phyloP scores from a whole-genome alignment of 495 filamentous ascomycete genomes.

The Eremomyces bilateralis region DNA sequence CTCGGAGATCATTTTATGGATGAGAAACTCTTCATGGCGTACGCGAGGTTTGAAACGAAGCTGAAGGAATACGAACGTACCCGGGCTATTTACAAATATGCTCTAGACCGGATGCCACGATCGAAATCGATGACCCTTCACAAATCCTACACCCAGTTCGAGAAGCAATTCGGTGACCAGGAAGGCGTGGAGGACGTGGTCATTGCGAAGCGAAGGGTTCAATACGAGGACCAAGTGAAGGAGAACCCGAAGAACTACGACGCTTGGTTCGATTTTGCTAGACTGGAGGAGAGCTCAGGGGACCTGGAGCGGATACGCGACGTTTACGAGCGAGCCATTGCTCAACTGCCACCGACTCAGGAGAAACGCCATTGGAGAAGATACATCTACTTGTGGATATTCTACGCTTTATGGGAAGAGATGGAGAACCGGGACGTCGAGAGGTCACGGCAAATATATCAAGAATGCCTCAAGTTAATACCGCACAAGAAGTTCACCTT shows the following conservation, averaged over 20 bases:
- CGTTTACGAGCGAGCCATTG: slow-evolving; percentile 87
- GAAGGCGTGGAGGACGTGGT: slow-evolving; percentile 94
- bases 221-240: slow-evolving; percentile 83
- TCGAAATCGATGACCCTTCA: slow-evolving; percentile 70
- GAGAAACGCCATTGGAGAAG: slow-evolving; percentile 95
- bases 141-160: slow-evolving; percentile 87
- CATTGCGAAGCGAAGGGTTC: slow-evolving; percentile 75
- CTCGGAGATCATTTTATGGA: slow-evolving; percentile 93
- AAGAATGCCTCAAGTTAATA: slow-evolving; percentile 66
- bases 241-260: slow-evolving; percentile 92
- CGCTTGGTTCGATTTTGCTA: slow-evolving; percentile 85
- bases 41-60: slow-evolving; percentile 80
- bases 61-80: slow-evolving; percentile 88
- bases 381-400: slow-evolving; percentile 95
- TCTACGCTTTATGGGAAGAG: slow-evolving; percentile 92
- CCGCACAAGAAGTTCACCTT: slow-evolving; percentile 97
- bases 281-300: slow-evolving; percentile 66
- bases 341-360: slow-evolving; percentile 83
- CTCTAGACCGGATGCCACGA: slow-evolving; percentile 73
- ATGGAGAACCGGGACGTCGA: slow-evolving; percentile 56
- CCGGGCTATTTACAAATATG: slow-evolving; percentile 92
- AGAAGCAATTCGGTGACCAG: slow-evolving; percentile 90
- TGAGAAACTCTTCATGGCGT: slow-evolving; percentile 82
- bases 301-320: slow-evolving; percentile 68
- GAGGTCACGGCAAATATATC: slow-evolving; percentile 75